These are phyloP conservation scores for Paspalum vaginatum DNA, from an alignment of 176 grass and related monocot genomes.

Conservation along the genomic window DNA sequence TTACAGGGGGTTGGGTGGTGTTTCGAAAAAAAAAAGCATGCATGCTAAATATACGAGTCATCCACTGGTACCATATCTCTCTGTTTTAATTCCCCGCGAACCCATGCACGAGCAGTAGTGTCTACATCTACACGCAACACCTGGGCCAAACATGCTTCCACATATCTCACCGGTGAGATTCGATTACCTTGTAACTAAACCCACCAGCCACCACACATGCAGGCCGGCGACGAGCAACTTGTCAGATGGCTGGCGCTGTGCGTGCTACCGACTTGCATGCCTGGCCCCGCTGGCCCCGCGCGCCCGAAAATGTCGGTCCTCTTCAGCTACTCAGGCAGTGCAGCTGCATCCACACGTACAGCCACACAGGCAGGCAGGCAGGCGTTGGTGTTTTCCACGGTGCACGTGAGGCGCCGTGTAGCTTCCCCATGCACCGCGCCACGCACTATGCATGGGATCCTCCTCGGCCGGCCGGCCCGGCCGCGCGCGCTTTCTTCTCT, in stretches of 20 bases:
- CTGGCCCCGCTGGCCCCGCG: not conserved
- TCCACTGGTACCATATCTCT: too few species aligned
- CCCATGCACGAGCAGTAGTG: not conserved
- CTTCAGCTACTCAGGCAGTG: not conserved
- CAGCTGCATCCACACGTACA: slow-evolving; percentile 3
- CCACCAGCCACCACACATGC: too few species aligned
- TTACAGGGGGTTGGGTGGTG: too few species aligned
- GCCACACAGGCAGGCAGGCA: too few species aligned
- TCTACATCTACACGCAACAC: slow-evolving; percentile 12
- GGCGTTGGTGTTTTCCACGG: slow-evolving; percentile 51
- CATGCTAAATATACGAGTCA: too few species aligned
- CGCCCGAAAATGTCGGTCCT: slow-evolving; percentile 39
- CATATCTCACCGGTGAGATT: too few species aligned
- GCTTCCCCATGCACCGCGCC: slow-evolving; percentile 17
- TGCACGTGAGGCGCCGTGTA: slow-evolving; percentile 56
- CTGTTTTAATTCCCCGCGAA: not conserved
- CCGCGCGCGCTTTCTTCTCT: too few species aligned
- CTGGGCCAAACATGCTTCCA: slow-evolving; percentile 6
- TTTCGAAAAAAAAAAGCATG: too few species aligned
- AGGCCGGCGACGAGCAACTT: too few species aligned
- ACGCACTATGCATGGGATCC: slow-evolving; percentile 39
- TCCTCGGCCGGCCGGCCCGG: slow-evolving; percentile 28
- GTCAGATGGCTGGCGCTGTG: too few species aligned
- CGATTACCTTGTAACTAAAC: too few species aligned
- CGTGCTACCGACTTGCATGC: not conserved